phyloP scores from a whole-genome alignment of 495 filamentous ascomycete species.

The Astrocystis sublimbata region DNA sequence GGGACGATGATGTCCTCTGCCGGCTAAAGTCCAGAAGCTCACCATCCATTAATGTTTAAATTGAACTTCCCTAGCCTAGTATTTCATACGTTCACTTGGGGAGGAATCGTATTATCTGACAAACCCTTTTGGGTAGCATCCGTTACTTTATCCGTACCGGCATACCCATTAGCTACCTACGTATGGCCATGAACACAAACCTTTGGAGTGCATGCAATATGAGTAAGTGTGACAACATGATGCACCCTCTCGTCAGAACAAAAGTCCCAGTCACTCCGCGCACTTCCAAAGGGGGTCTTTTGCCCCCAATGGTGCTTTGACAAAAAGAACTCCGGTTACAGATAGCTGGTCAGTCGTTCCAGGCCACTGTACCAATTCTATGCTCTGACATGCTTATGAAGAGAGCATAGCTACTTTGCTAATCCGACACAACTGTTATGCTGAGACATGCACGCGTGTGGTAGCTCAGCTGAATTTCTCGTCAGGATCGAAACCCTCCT shows the following conservation, averaged over 20 bases:
- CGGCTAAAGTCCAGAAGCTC: slow-evolving; percentile 5
- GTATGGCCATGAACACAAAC: not conserved
- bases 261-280: no score
- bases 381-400: no score
- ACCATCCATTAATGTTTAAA: not conserved
- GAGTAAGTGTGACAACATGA: not conserved
- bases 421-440: not conserved
- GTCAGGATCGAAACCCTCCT: not conserved
- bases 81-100: not conserved
- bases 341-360: no score
- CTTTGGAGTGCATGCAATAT: not conserved
- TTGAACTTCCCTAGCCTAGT: not conserved
- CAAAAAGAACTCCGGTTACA: no score
- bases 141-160: slow-evolving; percentile 10
- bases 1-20: not conserved
- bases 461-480: not conserved
- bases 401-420: not conserved
- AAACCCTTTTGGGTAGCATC: not conserved
- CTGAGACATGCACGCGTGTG: not conserved
- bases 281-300: no score
- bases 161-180: not conserved
- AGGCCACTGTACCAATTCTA: no score
- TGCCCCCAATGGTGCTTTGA: no score
- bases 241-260: not conserved
- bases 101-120: no score